Base-by-base conservation (phyloP, 441 rosid species). In the Codiaeum variegatum region DNA sequence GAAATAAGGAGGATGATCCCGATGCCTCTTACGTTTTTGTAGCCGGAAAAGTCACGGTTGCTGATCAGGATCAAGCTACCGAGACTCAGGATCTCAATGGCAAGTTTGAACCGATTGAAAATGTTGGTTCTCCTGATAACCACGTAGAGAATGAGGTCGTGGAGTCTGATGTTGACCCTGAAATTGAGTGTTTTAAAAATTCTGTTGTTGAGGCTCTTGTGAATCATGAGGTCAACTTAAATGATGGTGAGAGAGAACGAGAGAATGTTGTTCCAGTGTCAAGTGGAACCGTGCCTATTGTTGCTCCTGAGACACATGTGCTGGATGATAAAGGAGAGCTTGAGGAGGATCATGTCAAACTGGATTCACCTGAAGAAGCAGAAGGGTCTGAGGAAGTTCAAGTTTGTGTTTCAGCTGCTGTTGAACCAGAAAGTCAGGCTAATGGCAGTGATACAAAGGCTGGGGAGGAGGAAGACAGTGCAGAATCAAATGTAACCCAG, bases 251-350 rank as follows among this genome's bases (percentile, higher is more conserved):
- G 38, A 75, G 75, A 75, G 72, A 78, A 73, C 66, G 19, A 1
- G 66, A 56, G 26, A 28, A 24, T 54, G 80, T 76, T 59, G 69
- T 82, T 44, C 83, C 80, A 76, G 79, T 75, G 42, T 77, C 69
- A 21, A 65, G 73, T 61, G 80, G 47, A 59, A 47, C 26, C 2
- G 28, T 0, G 24, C 40, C 21, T 12, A n/a, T 36, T 40, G 28
- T 54, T 23, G 76, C 47, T 24, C 49, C 72, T 42, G 90, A 85
- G 78, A 81, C 69, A 63, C 81, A 75, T 67, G 42, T 5, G 7
- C 51, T 55, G 28, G 66, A 58, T 70, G 15, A 0, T 51, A 66
- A 44, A 1, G 66, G 38, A 21, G 44, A 16, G 23, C 18, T 29
- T 44, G 66, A 32, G 31, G 67, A 32, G 29, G 74, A n/a, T 15